Conservation (phyloP, 2,329 filamentous ascomycete genomes). For the Colletotrichum liriopes region DNA sequence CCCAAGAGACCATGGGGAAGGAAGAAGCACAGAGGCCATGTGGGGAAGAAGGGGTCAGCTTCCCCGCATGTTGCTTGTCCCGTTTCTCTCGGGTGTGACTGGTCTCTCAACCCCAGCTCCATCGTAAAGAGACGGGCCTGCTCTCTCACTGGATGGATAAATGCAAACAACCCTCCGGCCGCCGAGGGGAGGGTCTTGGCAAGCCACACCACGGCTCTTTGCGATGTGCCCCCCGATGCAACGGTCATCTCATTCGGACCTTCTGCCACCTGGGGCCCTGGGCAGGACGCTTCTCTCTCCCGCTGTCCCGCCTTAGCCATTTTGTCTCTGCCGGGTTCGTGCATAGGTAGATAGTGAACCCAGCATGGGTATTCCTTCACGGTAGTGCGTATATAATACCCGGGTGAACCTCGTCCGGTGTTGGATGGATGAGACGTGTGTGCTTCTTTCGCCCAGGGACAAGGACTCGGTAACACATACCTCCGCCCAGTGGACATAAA, state of each 20-base stretch:
- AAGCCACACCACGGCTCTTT: constrained; percentile 19
- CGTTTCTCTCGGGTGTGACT: background rate
- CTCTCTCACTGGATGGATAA: constrained; percentile 41
- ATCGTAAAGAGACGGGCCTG: background rate
- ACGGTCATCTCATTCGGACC: constrained; percentile 41
- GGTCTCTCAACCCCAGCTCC: background rate
- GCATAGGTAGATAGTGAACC: background rate
- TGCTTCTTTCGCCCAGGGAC: constrained; percentile 12
- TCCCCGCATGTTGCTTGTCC: constrained; percentile 35
- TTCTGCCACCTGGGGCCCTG: constrained; percentile 31
- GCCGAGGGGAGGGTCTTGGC: background rate
- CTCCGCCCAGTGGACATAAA: constrained; percentile 27
- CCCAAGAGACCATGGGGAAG: constrained; percentile 30
- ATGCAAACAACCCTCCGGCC: constrained; percentile 21
- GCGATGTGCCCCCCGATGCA: constrained; percentile 3
- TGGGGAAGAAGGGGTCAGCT: constrained; percentile 6
- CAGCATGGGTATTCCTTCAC: constrained; percentile 11
- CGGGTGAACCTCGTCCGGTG: constrained; percentile 17
- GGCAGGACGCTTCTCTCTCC: constrained; percentile 28
- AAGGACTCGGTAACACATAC: constrained; percentile 26
- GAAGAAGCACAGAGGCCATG: background rate
- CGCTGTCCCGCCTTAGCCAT: constrained; percentile 36
- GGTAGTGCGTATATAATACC: constrained; percentile 26
- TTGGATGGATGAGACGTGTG: background rate
- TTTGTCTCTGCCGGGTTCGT: background rate